phyloP scores from a whole-genome alignment of 1,139 yeast genomes.

The Taphrina communis region DNA sequence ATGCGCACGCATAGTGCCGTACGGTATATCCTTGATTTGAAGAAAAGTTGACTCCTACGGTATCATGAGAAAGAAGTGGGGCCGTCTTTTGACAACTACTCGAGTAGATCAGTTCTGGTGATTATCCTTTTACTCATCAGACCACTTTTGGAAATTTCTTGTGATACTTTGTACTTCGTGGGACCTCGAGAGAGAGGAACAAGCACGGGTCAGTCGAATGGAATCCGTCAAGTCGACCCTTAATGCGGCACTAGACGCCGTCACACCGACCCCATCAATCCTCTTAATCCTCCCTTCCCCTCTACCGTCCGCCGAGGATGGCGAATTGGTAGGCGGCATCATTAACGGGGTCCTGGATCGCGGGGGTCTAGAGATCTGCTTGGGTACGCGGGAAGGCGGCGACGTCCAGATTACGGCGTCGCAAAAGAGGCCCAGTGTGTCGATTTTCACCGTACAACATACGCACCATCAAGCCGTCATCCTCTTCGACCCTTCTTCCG shows the following conservation, averaged over 20 bases:
- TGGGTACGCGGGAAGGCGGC: neutral
- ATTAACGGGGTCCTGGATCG: neutral
- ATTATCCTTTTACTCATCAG: too few relatives aligned
- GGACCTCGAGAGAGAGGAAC: too few relatives aligned
- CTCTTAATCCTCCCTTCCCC: neutral
- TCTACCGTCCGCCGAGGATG: neutral
- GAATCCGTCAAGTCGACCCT: neutral
- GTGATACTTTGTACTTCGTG: too few relatives aligned
- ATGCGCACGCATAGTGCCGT: too few relatives aligned
- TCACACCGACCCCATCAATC: neutral
- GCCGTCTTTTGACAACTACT: neutral
- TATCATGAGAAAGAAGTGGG: neutral
- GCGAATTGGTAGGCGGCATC: neutral
- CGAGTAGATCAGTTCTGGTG: too few relatives aligned
- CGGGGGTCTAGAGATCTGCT: neutral
- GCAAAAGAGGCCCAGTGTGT: neutral
- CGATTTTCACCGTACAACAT: slow-evolving; percentile 23
- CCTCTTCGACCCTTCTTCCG: neutral
- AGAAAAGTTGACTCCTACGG: neutral
- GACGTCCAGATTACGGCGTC: neutral
- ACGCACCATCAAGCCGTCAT: slow-evolving; percentile 34
- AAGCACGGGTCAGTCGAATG: neutral
- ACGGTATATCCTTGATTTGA: too few relatives aligned
- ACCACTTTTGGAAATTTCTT: too few relatives aligned
- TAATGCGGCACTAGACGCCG: neutral